phyloP scores from a whole-genome alignment of 208 protist genomes.

The Leptomonas seymouri region DNA sequence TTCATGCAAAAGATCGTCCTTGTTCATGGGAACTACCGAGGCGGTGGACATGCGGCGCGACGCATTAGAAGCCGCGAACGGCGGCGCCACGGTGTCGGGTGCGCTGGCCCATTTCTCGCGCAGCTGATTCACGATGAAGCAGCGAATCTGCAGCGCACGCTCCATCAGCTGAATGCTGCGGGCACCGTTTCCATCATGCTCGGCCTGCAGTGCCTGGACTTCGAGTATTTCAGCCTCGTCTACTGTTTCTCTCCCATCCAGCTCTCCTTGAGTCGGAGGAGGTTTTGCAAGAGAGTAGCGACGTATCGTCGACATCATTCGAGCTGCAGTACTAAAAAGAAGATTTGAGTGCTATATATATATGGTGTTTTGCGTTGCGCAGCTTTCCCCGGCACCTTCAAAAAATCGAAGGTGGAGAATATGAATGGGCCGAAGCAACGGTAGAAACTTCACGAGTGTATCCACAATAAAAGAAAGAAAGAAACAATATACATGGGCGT shows the following conservation, averaged over 20 bases:
- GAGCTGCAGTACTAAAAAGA: background rate
- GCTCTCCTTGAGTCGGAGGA: slow-evolving; percentile 27
- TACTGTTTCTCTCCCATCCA: slow-evolving; percentile 61
- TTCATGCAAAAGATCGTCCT: slow-evolving; percentile 23
- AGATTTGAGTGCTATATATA: background rate
- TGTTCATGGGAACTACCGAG: slow-evolving; percentile 8
- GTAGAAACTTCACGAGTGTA: no score
- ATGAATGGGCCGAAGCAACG: no score
- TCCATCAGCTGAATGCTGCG: slow-evolving; percentile 80
- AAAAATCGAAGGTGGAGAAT: no score
- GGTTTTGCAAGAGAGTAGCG: slow-evolving; percentile 45
- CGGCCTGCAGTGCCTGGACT: slow-evolving; percentile 51
- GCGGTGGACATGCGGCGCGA: slow-evolving; percentile 22
- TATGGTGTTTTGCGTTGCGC: no score
- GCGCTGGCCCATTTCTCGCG: slow-evolving; percentile 26
- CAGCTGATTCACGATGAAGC: slow-evolving; percentile 34
- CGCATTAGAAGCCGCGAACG: background rate
- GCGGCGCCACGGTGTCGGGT: background rate
- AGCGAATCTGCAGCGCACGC: slow-evolving; percentile 78
- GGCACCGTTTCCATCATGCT: slow-evolving; percentile 53
- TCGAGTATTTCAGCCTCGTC: slow-evolving; percentile 73
- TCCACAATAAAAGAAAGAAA: no score
- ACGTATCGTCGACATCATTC: slow-evolving; percentile 17
- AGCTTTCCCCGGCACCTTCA: no score
- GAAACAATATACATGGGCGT: no score